phyloP scores from a whole-genome alignment of 805 yeast species.

The Pichia phayaonensis region DNA sequence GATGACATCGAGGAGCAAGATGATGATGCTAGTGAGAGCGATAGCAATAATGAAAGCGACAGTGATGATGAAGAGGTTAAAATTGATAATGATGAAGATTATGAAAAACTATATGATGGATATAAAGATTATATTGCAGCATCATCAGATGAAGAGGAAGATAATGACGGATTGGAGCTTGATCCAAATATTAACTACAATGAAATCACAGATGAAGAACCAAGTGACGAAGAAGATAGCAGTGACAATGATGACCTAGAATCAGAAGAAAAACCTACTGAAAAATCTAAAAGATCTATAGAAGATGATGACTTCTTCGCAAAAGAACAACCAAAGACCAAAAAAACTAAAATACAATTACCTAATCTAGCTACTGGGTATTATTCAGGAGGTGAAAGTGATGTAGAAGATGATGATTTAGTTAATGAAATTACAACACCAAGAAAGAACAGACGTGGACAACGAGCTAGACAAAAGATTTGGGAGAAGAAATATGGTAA shows the following conservation, averaged over 20 bases:
- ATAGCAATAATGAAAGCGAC: conserved; percentile 17
- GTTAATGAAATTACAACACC: conserved; percentile 43
- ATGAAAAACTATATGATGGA: conserved; percentile 17
- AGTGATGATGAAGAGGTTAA: conserved; percentile 10
- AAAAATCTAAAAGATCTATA: conserved; percentile 8
- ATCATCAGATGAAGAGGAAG: conserved; percentile 37
- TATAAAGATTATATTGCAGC: conserved; percentile 32
- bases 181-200: conserved; percentile 41
- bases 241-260: conserved; percentile 15
- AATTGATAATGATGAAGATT: conserved; percentile 13
- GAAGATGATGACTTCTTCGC: conserved; percentile 37
- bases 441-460: conserved; percentile 90
- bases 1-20: conserved; percentile 13
- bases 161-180: conserved; percentile 18
- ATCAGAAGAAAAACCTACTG: conserved; percentile 34
- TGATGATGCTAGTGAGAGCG: not conserved
- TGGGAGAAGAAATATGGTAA: conserved; percentile 90
- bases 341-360: conserved; percentile 29
- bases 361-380: conserved; percentile 79
- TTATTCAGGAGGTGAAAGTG: conserved; percentile 72
- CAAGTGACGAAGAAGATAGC: conserved; percentile 14
- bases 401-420: conserved; percentile 42
- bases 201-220: conserved; percentile 61
- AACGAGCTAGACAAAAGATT: conserved; percentile 91
- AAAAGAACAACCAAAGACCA: conserved; percentile 13